Percentiles rank a stretch among this genome's conserved stretches.
Evolutionary conservation across 1,284 basidiomycete species (phyloP).

Genomic region (Pseudozyma pruni): DNA sequence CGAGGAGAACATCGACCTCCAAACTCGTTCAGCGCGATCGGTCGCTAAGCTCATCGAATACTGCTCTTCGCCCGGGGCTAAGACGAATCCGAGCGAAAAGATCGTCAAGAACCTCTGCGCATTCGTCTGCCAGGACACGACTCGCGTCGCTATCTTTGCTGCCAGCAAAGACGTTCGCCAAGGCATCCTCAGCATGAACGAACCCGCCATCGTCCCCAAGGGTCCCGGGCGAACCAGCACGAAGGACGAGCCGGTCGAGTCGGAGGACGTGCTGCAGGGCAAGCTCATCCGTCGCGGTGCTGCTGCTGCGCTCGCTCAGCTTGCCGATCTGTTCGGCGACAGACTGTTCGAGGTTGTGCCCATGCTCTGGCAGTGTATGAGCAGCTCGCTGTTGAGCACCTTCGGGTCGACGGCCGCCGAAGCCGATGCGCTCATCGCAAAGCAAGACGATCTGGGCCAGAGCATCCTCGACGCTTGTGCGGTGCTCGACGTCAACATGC

Average conservation of each 20-base stretch:
- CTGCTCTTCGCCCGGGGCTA: conserved; percentile 76
- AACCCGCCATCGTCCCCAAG: conserved; percentile 51
- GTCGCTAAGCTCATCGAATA: conserved; percentile 89
- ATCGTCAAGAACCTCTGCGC: conserved; percentile 97
- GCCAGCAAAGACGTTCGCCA: conserved; percentile 74
- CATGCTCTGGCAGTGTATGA: conserved; percentile 93
- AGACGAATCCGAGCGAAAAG: conserved; percentile 80
- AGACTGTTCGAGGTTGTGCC: conserved; percentile 81
- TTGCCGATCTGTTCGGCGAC: conserved; percentile 82
- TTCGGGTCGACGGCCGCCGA: conserved; percentile 74
- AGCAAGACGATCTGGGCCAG: conserved; percentile 74
- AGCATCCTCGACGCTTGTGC: conserved; percentile 93
- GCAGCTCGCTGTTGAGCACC: conserved; percentile 78
- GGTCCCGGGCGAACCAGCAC: conserved; percentile 28
- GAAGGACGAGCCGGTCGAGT: conserved; percentile 69
- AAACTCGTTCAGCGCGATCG: conserved; percentile 86
- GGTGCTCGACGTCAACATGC: conserved; percentile 83
- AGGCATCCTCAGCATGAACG: conserved; percentile 81
- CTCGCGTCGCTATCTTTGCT: conserved; percentile 88
- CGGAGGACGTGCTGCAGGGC: conserved; percentile 64
- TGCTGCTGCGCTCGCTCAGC: conserved; percentile 80
- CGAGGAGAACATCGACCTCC: conserved; percentile 86
- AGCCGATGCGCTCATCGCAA: conserved; percentile 26
- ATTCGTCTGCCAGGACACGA: conserved; percentile 87
- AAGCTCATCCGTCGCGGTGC: conserved; percentile 80